These are phyloP conservation scores for Populus tomentosa DNA, from an alignment of 441 rosid genomes.

Conservation along the genomic window DNA sequence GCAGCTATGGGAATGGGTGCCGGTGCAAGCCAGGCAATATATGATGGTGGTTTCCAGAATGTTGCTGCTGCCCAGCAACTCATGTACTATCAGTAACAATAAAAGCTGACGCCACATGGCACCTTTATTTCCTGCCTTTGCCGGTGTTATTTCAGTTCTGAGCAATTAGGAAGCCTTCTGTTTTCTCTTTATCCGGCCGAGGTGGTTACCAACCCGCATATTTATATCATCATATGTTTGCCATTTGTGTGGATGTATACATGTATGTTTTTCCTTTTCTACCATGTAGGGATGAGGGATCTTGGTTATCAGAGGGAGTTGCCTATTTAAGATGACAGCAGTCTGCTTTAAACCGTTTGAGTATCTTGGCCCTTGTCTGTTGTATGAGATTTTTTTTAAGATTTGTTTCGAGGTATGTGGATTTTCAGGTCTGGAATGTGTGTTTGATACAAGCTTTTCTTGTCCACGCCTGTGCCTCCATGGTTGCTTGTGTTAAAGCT, in stretches of 20 bases:
- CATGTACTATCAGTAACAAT: conserved; percentile 82
- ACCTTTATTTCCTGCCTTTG: conserved; percentile 33
- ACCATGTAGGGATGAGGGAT: conserved; percentile 16
- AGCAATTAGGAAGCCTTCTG: conserved; percentile 34
- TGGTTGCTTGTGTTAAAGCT: too few species aligned
- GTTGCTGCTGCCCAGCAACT: conserved; percentile 87
- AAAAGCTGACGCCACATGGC: conserved; percentile 7
- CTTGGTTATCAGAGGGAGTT: conserved; percentile 17
- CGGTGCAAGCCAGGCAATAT: conserved; percentile 87
- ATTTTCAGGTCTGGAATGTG: background rate
- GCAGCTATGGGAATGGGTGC: conserved; percentile 80
- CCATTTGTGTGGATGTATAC: conserved; percentile 33
- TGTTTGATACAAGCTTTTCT: too few species aligned
- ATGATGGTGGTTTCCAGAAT: conserved; percentile 89
- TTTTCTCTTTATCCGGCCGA: conserved; percentile 20
- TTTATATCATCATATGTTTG: conserved; percentile 25
- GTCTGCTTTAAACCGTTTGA: conserved; percentile 6
- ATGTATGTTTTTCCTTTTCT: conserved; percentile 10
- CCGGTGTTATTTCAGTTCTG: conserved; percentile 35
- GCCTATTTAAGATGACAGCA: conserved; percentile 6
- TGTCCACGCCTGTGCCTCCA: too few species aligned
- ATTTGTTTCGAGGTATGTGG: conserved; percentile 11
- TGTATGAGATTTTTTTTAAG: conserved; percentile 7
- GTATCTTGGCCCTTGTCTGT: conserved; percentile 14
- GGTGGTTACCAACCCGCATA: conserved; percentile 24